Evolutionary conservation across 148 eudicot genomes (phyloP), one percentile per base, ranked within the genome.

Genomic region (Spergularia bocconei): DNA sequence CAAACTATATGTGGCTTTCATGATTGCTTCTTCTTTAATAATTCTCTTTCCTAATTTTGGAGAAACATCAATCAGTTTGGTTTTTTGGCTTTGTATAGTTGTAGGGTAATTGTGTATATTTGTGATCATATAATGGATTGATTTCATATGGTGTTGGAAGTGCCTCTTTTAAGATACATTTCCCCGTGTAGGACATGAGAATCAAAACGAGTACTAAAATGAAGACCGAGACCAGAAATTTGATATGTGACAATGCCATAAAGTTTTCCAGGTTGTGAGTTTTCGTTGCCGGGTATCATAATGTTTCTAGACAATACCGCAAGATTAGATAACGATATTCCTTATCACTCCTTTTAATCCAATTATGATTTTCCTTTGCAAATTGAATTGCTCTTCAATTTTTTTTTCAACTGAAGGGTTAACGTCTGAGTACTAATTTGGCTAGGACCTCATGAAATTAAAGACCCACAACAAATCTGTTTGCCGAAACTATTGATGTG

Each of bases 401-500:
- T 29, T 52, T 53, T 29, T 69, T 0, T 21, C 52, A 5, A 21
- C 13, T 5, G 3, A 54, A 55, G 3, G 10, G 39, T 75, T 52
- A 38, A 71, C 53, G 52, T 53, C 72, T 62, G 36, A 61, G 19
- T n/a, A 76, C 57, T 58, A 74, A 23, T 52, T 38, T 29, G 62
- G 20, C 38, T 70, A 6, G 33, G 19, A 65, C 63, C 38, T 69
- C 38, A 11, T n/a, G 15, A 69, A 41, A 50, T 5, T 38, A 33
- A 33, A 60, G 76, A 57, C 81, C 72, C 52, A 72, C 67, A 44
- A 66, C 38, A 19, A 19, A 79, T 67, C 25, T 55, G 54, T 20
- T n/a, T 73, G 12, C 61, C 52, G 53, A 69, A 51, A 67, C 36
- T 53, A 56, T 69, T 79, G 82, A 79, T 74, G 82, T 74, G 78